Percentiles rank a stretch among this genome's conserved stretches.
Evolutionary conservation across 1,284 basidiomycete genomes (phyloP).

Genomic region (Naganishia liquefaciens): DNA sequence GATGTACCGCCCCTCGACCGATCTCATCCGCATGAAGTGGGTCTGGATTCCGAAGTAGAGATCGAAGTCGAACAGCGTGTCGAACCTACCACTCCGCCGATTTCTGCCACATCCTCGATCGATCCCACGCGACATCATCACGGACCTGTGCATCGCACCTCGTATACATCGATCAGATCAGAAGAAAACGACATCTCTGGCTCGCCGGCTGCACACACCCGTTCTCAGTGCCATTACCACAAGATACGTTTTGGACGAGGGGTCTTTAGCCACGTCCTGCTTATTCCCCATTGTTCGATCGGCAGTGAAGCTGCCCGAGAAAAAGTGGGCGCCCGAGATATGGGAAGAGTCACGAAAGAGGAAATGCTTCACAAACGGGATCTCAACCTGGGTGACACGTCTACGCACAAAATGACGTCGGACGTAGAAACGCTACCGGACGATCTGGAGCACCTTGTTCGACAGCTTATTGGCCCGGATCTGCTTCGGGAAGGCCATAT

Average conservation of each 20-base stretch:
- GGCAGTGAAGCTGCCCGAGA: constrained; percentile 4
- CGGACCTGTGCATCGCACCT: constrained; percentile 7
- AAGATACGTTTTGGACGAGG: constrained; percentile 30
- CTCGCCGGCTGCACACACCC: constrained; percentile 31
- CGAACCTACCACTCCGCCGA: neutral
- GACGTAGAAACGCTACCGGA: constrained; percentile 30
- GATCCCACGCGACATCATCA: constrained; percentile 31
- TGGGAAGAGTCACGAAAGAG: constrained; percentile 30
- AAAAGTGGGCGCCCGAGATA: constrained; percentile 17
- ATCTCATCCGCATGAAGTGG: neutral
- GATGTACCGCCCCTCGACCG: constrained; percentile 8
- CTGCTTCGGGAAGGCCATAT: constrained; percentile 32
- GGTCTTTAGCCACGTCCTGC: constrained; percentile 20
- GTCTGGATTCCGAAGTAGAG: neutral
- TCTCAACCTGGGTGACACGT: constrained; percentile 27
- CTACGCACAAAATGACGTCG: constrained; percentile 21
- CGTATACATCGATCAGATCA: neutral
- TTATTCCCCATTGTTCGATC: constrained; percentile 28
- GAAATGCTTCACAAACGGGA: constrained; percentile 30
- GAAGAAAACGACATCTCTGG: constrained; percentile 7
- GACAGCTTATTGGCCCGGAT: constrained; percentile 27
- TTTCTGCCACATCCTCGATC: neutral
- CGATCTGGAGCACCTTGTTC: constrained; percentile 20
- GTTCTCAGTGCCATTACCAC: constrained; percentile 34
- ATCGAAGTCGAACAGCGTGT: constrained; percentile 4